Evolutionary conservation across 1,284 basidiomycete genomes (phyloP), one percentile per base, ranked within the genome.

Genomic region (Rhodotorula sp.): DNA sequence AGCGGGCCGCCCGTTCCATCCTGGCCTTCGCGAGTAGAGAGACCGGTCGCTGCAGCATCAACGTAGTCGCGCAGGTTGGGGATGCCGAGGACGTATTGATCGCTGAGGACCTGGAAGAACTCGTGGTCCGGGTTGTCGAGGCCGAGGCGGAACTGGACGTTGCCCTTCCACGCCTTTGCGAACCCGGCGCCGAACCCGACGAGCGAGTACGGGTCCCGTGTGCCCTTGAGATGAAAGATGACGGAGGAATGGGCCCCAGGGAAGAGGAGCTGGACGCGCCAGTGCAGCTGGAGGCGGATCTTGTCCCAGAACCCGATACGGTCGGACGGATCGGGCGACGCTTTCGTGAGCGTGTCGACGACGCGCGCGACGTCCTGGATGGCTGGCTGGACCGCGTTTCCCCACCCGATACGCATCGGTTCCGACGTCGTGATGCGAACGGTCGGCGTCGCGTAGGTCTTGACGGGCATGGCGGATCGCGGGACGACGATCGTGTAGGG

Each of bases 241-340:
- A 92, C 87, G 34, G 59, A 49, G 1, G 66, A 63, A 4, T 42
- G 42, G 61, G 91, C 90, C 53, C 80, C 79, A 34, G 84, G 83
- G 79, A 97, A 97, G 34, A 86, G 85, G 49, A 91, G 83, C 64
- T 85, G 85, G n/a, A 91, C 80, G 52, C 85, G 88, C 89, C 94
- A 95, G 79, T 97, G 95, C 73, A 96, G 86, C 23, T 91, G 84
- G 23, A 97, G 84, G 52, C 92, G 86, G 77, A 97, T 83, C 88
- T 88, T 98, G 80, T 98, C 95, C 96, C 96, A 98, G 81, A 97
- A 97, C 3, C 93, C 95, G 67, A 96, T 81, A 41, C 88, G 86
- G 19, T 92, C 90, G 9, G 93, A 96, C n/a, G 88, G 86, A 82
- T 99, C 96, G 52, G 88, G 87, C 49, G 92, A 88, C 19, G 91